Base-by-base conservation (phyloP, 176 grass and related monocot species). In the Hordeum marinum region DNA sequence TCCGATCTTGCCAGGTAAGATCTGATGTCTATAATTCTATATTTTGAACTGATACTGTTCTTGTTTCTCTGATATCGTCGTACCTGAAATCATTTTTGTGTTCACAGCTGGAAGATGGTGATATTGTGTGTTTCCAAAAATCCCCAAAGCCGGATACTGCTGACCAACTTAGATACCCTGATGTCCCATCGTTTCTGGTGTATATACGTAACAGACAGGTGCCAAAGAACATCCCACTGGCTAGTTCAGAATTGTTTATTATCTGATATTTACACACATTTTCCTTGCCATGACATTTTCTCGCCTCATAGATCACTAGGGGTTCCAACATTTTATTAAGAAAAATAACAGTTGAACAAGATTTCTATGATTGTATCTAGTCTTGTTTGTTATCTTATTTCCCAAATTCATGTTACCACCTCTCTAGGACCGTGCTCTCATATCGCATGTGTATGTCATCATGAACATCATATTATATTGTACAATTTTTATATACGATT, bases 181-280 rank as follows among this genome's bases (percentile, higher is more conserved):
- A 89, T 4, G 90, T 99, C 34, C 94, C 94, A 82, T 96, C 94
- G 52, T 99, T 96, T 80, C 89, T 99, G 86, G 90, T 89, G 71
- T 99, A 99, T 80, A 92, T 99, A 86, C 96, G 82, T 35, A 96
- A 99, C 66, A 88, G 96, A 40, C 96, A 99, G 94, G 97, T 98
- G 70, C 32, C 32, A 72, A 41, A 46, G 45, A 76, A 24, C 52
- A 64, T 6, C 24, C 11, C 59, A n/a, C 35, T 62, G 55, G 63
- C 57, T 77, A 82, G 48, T 68, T 50, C 17, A 83, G 26, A 68
- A 40, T 58, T 36, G 11, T 26, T 26, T 72, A 26, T 18, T 54
- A 43, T 55, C 67, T 46, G 18, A 25, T 50, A 27, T 62, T 79
- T 85, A 39, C 8, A 50, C 54, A 14, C 43, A 26, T 71, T 82